Percentiles rank a stretch among this genome's conserved stretches.
phyloP scores from a whole-genome alignment of 805 yeast species.

The Cyberlindnera galapagoensis region DNA sequence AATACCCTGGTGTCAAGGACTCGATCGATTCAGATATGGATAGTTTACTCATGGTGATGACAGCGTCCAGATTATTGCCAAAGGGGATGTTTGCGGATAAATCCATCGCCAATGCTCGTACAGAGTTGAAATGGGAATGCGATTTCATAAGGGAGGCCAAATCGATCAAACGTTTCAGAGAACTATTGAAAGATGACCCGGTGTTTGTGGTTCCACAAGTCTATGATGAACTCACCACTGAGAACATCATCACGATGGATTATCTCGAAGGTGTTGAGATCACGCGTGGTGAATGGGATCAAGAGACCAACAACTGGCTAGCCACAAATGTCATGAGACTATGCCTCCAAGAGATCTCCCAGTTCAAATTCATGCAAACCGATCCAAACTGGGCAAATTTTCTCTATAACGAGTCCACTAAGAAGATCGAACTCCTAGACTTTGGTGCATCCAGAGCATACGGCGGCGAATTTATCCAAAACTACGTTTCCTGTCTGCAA shows the following conservation, averaged over 20 bases:
- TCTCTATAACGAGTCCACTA: constrained; percentile 64
- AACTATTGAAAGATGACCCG: constrained; percentile 50
- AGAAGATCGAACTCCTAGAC: constrained; percentile 79
- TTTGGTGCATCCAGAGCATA: constrained; percentile 93
- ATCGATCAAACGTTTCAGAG: constrained; percentile 61
- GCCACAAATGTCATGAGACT: constrained; percentile 83
- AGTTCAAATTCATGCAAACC: constrained; percentile 91
- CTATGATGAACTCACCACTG: constrained; percentile 68
- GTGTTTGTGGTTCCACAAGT: constrained; percentile 79
- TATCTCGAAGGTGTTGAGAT: constrained; percentile 79
- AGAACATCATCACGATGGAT: constrained; percentile 85
- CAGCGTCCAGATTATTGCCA: constrained; percentile 84
- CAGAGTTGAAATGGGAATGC: constrained; percentile 95
- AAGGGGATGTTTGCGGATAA: constrained; percentile 88
- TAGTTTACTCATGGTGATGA: constrained; percentile 70
- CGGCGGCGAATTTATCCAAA: constrained; percentile 54
- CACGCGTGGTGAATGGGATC: constrained; percentile 67
- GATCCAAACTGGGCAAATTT: constrained; percentile 99
- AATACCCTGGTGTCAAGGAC: constrained; percentile 93
- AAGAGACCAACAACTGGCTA: constrained; percentile 70
- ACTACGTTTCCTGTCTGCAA: constrained; percentile 66
- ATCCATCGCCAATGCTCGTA: constrained; percentile 88
- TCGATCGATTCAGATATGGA: constrained; percentile 93
- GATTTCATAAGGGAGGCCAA: constrained; percentile 89
- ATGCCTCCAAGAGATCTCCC: constrained; percentile 78